Percentiles rank a stretch among this genome's conserved stretches.
phyloP scores from a whole-genome alignment of 805 yeast genomes.

The Saccharomycopsis selenospora region DNA sequence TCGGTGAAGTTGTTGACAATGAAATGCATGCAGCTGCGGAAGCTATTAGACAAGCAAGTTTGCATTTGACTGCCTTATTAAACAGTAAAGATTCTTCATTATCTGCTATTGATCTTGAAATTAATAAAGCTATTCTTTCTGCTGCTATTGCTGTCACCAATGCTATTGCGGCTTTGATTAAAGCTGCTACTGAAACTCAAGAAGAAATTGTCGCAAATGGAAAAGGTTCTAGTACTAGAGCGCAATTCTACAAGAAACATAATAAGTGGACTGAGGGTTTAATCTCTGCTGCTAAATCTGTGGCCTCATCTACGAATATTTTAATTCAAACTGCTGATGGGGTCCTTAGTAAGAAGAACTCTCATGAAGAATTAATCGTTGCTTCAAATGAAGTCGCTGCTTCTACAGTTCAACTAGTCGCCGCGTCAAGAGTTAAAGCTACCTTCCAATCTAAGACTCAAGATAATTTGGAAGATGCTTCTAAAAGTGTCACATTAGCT shows the following conservation, averaged over 20 bases:
- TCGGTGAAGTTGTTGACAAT: slow-evolving; percentile 62
- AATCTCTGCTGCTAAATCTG: slow-evolving; percentile 81
- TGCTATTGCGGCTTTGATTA: slow-evolving; percentile 64
- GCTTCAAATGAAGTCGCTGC: slow-evolving; percentile 91
- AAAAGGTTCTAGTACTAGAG: slow-evolving; percentile 54
- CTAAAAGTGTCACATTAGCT: slow-evolving; percentile 64
- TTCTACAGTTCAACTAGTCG: slow-evolving; percentile 85
- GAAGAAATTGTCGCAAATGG: slow-evolving; percentile 71
- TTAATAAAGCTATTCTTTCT: slow-evolving; percentile 67
- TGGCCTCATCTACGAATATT: slow-evolving; percentile 76
- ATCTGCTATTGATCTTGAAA: slow-evolving; percentile 52
- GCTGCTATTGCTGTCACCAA: slow-evolving; percentile 77
- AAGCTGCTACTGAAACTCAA: slow-evolving; percentile 75
- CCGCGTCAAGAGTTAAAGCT: slow-evolving; percentile 85
- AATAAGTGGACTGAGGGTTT: slow-evolving; percentile 93
- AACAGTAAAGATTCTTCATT: slow-evolving; percentile 41
- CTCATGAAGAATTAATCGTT: slow-evolving; percentile 79
- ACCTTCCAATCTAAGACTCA: slow-evolving; percentile 70
- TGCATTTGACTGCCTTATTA: slow-evolving; percentile 47
- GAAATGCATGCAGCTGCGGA: slow-evolving; percentile 70
- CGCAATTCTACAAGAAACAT: slow-evolving; percentile 78
- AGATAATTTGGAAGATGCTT: slow-evolving; percentile 60
- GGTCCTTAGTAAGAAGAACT: slow-evolving; percentile 51
- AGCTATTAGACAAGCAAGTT: slow-evolving; percentile 59
- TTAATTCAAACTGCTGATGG: slow-evolving; percentile 85